Evolutionary conservation across 1,284 basidiomycete species (phyloP).

Genomic region (Caloboletus inedulis): DNA sequence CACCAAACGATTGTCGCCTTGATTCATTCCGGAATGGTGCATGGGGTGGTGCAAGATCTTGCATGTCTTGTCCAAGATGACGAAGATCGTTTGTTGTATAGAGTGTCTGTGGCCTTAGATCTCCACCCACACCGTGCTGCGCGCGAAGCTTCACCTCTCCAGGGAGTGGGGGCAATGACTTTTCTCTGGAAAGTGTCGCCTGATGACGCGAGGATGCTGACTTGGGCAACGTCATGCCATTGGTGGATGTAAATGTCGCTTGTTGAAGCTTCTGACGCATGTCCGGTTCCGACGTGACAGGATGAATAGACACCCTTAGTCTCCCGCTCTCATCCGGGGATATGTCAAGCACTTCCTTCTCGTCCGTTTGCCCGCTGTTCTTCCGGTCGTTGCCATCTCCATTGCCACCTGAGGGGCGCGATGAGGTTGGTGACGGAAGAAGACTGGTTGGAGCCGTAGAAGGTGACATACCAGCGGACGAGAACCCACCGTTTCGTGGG

Average conservation of each 20-base stretch:
- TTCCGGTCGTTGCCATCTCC: constrained; percentile 49
- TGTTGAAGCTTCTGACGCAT: constrained; percentile 47
- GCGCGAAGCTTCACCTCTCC: constrained; percentile 47
- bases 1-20: constrained; percentile 73
- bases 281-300: constrained; percentile 57
- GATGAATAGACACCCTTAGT: constrained; percentile 43
- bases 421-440: constrained; percentile 69
- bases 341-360: constrained; percentile 33
- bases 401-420: constrained; percentile 56
- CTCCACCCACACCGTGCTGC: constrained; percentile 37
- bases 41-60: constrained; percentile 57
- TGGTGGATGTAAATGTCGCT: constrained; percentile 32
- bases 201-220: constrained; percentile 35
- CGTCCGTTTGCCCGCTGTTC: constrained; percentile 38
- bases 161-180: constrained; percentile 73
- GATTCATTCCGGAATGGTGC: constrained; percentile 60
- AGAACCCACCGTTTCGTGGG: constrained; percentile 48
- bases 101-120: constrained; percentile 61
- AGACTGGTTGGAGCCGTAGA: constrained; percentile 70
- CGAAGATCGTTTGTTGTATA: constrained; percentile 58
- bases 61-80: constrained; percentile 37
- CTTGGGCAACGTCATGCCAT: constrained; percentile 30
- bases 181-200: constrained; percentile 53
- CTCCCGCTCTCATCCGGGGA: constrained; percentile 34
- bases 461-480: constrained; percentile 59